These are phyloP conservation scores for Mycothermus thermophilus DNA, from an alignment of 495 filamentous ascomycete genomes.

Conservation along the genomic window DNA sequence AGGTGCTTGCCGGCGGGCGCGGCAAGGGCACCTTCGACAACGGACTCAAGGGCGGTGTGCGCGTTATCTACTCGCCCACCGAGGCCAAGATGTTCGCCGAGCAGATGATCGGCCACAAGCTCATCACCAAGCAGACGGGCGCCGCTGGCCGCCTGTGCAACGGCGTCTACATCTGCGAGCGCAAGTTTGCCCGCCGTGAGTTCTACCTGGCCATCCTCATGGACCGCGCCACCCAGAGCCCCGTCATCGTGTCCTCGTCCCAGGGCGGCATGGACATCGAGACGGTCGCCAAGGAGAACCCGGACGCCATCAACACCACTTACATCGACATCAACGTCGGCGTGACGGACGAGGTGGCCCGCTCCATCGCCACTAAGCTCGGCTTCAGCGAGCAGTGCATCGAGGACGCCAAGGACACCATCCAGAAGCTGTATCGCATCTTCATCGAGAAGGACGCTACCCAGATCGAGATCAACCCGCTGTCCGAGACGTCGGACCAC, in stretches of 20 bases:
- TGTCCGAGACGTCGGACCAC: slow-evolving; percentile 94
- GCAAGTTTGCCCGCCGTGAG: slow-evolving; percentile 96
- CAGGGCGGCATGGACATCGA: slow-evolving; percentile 99
- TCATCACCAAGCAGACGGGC: slow-evolving; percentile 98
- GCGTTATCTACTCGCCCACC: slow-evolving; percentile 85
- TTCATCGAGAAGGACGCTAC: slow-evolving; percentile 97
- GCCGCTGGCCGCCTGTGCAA: slow-evolving; percentile 83
- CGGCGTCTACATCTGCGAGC: slow-evolving; percentile 94
- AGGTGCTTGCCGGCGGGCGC: slow-evolving; percentile 93
- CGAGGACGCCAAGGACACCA: slow-evolving; percentile 82
- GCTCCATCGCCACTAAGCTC: slow-evolving; percentile 77
- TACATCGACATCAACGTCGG: slow-evolving; percentile 87
- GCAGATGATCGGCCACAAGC: slow-evolving; percentile 99
- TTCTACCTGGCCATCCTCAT: slow-evolving; percentile 98
- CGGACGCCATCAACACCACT: slow-evolving; percentile 85
- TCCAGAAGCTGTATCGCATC: slow-evolving; percentile 96
- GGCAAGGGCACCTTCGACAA: slow-evolving; percentile 97
- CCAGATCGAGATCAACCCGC: slow-evolving; percentile 98
- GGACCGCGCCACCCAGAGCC: slow-evolving; percentile 83
- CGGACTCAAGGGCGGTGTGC: slow-evolving; percentile 94
- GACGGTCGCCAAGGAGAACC: slow-evolving; percentile 92
- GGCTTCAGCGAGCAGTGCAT: slow-evolving; percentile 96
- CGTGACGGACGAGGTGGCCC: slow-evolving; percentile 89
- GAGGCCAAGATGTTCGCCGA: slow-evolving; percentile 92
- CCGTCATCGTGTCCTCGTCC: slow-evolving; percentile 92